Evolutionary conservation across 805 yeast genomes (phyloP).

Genomic region (Torulaspora franciscae): DNA sequence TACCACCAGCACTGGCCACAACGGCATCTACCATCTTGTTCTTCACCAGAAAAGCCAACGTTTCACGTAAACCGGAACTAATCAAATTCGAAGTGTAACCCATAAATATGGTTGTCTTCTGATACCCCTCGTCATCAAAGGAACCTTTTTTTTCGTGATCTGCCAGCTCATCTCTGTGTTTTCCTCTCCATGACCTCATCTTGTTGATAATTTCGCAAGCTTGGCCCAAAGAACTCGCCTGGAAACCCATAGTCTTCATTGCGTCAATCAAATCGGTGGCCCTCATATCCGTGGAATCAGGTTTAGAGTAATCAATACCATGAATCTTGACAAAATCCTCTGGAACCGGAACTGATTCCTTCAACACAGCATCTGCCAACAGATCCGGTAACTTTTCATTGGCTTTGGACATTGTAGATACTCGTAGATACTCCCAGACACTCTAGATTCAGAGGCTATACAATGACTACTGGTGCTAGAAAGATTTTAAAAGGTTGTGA

Average conservation of each 20-base stretch:
- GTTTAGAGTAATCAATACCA: constrained; percentile 86
- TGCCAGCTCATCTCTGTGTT: constrained; percentile 58
- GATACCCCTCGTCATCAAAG: constrained; percentile 72
- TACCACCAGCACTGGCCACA: constrained; percentile 97
- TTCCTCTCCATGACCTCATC: constrained; percentile 93
- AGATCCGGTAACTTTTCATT: constrained; percentile 54
- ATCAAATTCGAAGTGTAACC: constrained; percentile 97
- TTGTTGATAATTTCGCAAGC: constrained; percentile 91
- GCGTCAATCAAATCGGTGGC: constrained; percentile 75
- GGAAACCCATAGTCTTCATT: constrained; percentile 96
- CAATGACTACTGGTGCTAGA: background rate
- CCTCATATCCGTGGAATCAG: constrained; percentile 66
- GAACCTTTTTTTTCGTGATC: constrained; percentile 70
- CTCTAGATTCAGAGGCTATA: background rate
- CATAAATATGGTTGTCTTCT: constrained; percentile 84
- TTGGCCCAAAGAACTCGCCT: constrained; percentile 77
- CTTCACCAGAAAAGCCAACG: constrained; percentile 82
- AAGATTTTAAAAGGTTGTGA: background rate
- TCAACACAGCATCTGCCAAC: constrained; percentile 88
- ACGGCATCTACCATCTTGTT: constrained; percentile 91
- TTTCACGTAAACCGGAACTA: constrained; percentile 89
- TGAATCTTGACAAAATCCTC: constrained; percentile 69
- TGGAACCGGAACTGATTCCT: constrained; percentile 81
- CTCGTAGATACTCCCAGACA: background rate
- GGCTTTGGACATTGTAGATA: constrained; percentile 33